Evolutionary conservation across 1,284 basidiomycete genomes (phyloP).

Genomic region (Gomphus bonarii): DNA sequence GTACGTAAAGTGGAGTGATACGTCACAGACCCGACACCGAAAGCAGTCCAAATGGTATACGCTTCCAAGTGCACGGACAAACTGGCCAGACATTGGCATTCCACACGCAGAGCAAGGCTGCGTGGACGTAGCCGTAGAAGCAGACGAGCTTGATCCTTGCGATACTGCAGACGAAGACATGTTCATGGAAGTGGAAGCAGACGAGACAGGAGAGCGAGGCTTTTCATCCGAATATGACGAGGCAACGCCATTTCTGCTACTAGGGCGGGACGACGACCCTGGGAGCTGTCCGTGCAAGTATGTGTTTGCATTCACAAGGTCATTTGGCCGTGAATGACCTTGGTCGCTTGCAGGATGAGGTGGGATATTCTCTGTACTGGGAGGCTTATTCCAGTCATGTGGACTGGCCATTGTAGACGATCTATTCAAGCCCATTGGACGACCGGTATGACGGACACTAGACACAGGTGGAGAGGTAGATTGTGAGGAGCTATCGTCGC

Average conservation of each 20-base stretch:
- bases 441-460: not conserved
- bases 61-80: constrained; percentile 89
- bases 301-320: not conserved
- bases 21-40: constrained; percentile 74
- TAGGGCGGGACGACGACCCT: constrained; percentile 1
- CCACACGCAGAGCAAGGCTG: constrained; percentile 60
- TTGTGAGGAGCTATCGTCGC: constrained; percentile 15
- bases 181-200: not conserved
- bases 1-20: constrained; percentile 5
- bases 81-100: constrained; percentile 82
- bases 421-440: not conserved
- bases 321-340: constrained; percentile 4
- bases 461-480: constrained; percentile 15
- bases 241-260: constrained; percentile 1
- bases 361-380: not conserved
- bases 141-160: not conserved
- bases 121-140: constrained; percentile 1
- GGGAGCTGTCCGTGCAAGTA: not conserved
- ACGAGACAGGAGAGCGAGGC: constrained; percentile 1
- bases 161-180: constrained; percentile 2
- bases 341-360: constrained; percentile 11
- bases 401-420: constrained; percentile 6
- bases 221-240: constrained; percentile 3
- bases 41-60: constrained; percentile 97
- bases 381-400: constrained; percentile 6